Conservation (phyloP, 345 rosid species). For the Salix koriyanagi region DNA sequence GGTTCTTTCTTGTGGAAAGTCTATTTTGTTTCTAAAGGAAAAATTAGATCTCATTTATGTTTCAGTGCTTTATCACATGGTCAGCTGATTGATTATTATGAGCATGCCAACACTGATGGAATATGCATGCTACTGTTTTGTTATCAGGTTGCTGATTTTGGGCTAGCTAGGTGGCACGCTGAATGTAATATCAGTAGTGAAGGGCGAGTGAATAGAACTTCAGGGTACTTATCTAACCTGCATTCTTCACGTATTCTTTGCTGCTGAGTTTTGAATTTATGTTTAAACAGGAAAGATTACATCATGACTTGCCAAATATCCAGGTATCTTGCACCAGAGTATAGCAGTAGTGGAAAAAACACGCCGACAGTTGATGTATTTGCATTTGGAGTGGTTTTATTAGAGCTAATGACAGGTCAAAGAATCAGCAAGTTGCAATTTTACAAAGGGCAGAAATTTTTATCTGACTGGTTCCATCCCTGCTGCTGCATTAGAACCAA, state of each 20-base stretch:
- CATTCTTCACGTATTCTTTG: neutral
- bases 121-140: neutral
- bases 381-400: slow-evolving; percentile 61
- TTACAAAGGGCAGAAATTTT: slow-evolving; percentile 31
- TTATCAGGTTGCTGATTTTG: slow-evolving; percentile 66
- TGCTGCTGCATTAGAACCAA: slow-evolving; percentile 29
- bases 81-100: neutral
- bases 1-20: neutral
- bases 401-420: slow-evolving; percentile 60
- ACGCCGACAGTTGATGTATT: slow-evolving; percentile 54
- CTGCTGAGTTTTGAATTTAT: neutral
- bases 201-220: slow-evolving; percentile 44
- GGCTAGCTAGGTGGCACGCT: slow-evolving; percentile 62
- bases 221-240: slow-evolving; percentile 39
- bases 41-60: neutral
- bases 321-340: slow-evolving; percentile 71
- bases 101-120: neutral
- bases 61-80: neutral
- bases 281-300: neutral
- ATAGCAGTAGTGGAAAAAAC: slow-evolving; percentile 41
- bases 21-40: neutral
- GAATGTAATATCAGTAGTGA: slow-evolving; percentile 38
- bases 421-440: slow-evolving; percentile 41
- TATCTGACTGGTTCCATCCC: slow-evolving; percentile 52
- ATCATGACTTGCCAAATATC: slow-evolving; percentile 11